These are phyloP conservation scores for Fusarium subglutinans DNA, from an alignment of 2,329 filamentous ascomycete genomes.

Conservation along the genomic window DNA sequence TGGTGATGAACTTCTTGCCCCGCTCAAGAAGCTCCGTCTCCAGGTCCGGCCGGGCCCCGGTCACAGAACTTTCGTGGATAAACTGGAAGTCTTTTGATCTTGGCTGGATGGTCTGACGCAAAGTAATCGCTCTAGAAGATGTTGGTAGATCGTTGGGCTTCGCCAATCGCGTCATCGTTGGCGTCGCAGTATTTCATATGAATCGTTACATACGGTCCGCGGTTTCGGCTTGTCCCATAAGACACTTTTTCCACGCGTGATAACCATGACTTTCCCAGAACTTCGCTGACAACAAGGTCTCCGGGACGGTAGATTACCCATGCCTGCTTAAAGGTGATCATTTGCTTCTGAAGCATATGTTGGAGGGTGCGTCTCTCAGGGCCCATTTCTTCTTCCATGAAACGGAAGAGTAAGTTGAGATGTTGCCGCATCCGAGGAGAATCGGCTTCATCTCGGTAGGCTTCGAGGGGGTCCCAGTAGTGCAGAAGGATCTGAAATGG, in stretches of 20 bases:
- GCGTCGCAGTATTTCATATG: background rate
- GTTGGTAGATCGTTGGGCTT: background rate
- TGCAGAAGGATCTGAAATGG: background rate
- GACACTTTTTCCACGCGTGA: background rate
- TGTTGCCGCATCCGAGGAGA: background rate
- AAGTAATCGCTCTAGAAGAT: background rate
- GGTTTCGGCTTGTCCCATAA: background rate
- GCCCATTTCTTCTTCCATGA: background rate
- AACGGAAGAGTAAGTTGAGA: background rate
- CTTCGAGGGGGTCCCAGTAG: background rate
- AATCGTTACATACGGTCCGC: background rate
- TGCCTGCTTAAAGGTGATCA: background rate
- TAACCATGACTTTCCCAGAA: background rate
- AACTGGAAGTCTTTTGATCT: background rate
- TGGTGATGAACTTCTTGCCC: background rate
- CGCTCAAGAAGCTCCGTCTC: background rate
- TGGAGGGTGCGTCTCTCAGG: background rate
- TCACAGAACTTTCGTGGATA: background rate
- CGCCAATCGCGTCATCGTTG: background rate
- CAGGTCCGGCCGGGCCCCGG: background rate
- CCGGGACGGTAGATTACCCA: background rate
- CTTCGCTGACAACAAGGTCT: background rate
- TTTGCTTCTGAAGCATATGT: background rate
- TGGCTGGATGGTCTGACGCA: background rate
- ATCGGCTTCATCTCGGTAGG: background rate